phyloP scores from a whole-genome alignment of 2,329 filamentous ascomycete genomes.

The Aspergillus phoenicis region DNA sequence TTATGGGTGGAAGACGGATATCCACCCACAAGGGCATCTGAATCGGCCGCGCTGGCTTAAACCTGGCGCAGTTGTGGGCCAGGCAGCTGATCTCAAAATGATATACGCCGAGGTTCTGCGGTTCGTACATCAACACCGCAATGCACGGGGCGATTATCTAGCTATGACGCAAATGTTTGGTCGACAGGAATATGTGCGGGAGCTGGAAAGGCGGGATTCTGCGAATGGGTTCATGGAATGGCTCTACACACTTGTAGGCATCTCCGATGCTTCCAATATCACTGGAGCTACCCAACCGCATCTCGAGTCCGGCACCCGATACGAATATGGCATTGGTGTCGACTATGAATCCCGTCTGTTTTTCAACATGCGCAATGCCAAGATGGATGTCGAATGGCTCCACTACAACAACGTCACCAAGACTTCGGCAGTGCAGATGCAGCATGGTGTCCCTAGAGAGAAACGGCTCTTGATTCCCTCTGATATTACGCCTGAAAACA shows the following conservation, averaged over 20 bases:
- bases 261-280: constrained; percentile 41
- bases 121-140: constrained; percentile 36
- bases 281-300: constrained; percentile 35
- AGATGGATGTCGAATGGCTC: constrained; percentile 46
- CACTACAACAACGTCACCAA: constrained; percentile 42
- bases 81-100: constrained; percentile 50
- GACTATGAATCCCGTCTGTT: constrained; percentile 57
- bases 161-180: constrained; percentile 57
- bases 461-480: constrained; percentile 41
- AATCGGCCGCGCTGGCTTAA: constrained; percentile 54
- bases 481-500: constrained; percentile 36
- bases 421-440: constrained; percentile 38
- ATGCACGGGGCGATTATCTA: constrained; percentile 45
- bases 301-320: constrained; percentile 41
- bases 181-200: constrained; percentile 55
- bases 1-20: constrained; percentile 51
- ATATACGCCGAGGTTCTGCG: constrained; percentile 51
- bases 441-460: constrained; percentile 41
- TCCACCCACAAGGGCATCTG: constrained; percentile 36
- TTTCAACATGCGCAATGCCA: constrained; percentile 46
- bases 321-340: constrained; percentile 56
- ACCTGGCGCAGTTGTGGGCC: constrained; percentile 54
- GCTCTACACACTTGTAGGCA: constrained; percentile 42
- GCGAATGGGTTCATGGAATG: constrained; percentile 41
- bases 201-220: constrained; percentile 42